A percentile compares a stretch with the other conserved stretches of the same genome.
Evolutionary conservation across 192 early-diverging fungal genomes (phyloP).

Genomic region (Pecoramyces ruminantium): DNA sequence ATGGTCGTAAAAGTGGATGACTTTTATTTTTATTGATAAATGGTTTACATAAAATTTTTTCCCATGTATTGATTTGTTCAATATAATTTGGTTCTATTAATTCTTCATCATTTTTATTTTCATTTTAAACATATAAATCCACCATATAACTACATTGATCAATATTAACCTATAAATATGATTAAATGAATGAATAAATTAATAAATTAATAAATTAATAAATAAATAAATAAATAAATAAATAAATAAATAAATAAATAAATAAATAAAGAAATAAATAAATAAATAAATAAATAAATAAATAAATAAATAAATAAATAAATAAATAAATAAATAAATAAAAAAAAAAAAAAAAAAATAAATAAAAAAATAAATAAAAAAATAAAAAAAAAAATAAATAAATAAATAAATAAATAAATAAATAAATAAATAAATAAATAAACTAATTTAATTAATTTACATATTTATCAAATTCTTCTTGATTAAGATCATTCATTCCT

Average conservation of each 20-base stretch:
- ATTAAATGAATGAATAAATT: neutral
- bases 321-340: no score
- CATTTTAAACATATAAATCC: conserved; percentile 18
- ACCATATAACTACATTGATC: conserved; percentile 46
- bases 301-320: no score
- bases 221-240: neutral
- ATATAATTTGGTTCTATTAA: conserved; percentile 29
- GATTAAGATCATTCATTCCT: conserved; percentile 52
- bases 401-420: no score
- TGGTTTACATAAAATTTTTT: conserved; percentile 29
- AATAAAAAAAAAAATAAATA: no score
- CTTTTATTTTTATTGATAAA: conserved; percentile 43
- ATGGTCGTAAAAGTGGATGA: conserved; percentile 24
- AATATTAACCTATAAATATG: conserved; percentile 16
- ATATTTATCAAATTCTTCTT: conserved; percentile 38
- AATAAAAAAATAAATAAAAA: neutral
- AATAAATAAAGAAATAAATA: neutral
- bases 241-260: neutral
- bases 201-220: neutral
- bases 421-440: no score
- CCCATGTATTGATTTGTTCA: conserved; percentile 34
- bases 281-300: no score
- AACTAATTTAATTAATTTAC: conserved; percentile 11
- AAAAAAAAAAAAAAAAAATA: neutral
- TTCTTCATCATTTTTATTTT: neutral